Conservation (phyloP, 2,329 filamentous ascomycete species). For the Aspergillus pseudotamarii region DNA sequence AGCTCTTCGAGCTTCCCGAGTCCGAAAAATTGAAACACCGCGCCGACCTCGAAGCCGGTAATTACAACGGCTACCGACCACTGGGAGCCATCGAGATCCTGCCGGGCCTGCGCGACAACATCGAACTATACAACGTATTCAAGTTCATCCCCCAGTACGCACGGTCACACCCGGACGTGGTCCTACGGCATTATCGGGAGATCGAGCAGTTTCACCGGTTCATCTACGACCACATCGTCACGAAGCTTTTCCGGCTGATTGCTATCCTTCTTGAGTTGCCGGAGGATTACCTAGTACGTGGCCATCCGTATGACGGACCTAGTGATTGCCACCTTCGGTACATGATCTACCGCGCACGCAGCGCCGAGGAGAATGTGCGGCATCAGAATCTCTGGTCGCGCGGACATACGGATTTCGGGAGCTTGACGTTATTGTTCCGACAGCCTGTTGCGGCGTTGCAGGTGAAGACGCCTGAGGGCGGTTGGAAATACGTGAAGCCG, state of each 20-base stretch:
- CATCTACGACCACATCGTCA: slow-evolving; percentile 58
- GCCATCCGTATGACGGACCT: slow-evolving; percentile 60
- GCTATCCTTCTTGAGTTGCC: slow-evolving; percentile 63
- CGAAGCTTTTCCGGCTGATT: slow-evolving; percentile 59
- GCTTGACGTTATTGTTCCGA: slow-evolving; percentile 59
- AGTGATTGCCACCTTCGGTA: slow-evolving; percentile 64
- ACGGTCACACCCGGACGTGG: slow-evolving; percentile 41
- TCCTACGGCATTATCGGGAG: slow-evolving; percentile 52
- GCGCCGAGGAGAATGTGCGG: slow-evolving; percentile 50
- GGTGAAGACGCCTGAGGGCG: slow-evolving; percentile 49
- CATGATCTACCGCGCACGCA: slow-evolving; percentile 60
- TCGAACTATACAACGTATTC: slow-evolving; percentile 33
- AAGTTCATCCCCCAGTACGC: slow-evolving; percentile 9
- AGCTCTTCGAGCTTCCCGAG: slow-evolving; percentile 57
- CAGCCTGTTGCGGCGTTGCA: slow-evolving; percentile 62
- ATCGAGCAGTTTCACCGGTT: slow-evolving; percentile 59
- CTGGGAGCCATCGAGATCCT: slow-evolving; percentile 2
- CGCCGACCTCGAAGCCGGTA: slow-evolving; percentile 53
- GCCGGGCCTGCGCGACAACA: not conserved
- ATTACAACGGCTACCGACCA: slow-evolving; percentile 59
- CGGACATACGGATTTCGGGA: slow-evolving; percentile 62
- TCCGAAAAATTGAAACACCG: slow-evolving; percentile 60
- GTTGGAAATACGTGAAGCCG: slow-evolving; percentile 57
- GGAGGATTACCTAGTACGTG: slow-evolving; percentile 57
- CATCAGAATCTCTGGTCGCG: slow-evolving; percentile 48